Evolutionary conservation across 768 basidiomycete species (phyloP), one percentile per base, ranked within the genome.

Genomic region (Agaricus subrufescens): DNA sequence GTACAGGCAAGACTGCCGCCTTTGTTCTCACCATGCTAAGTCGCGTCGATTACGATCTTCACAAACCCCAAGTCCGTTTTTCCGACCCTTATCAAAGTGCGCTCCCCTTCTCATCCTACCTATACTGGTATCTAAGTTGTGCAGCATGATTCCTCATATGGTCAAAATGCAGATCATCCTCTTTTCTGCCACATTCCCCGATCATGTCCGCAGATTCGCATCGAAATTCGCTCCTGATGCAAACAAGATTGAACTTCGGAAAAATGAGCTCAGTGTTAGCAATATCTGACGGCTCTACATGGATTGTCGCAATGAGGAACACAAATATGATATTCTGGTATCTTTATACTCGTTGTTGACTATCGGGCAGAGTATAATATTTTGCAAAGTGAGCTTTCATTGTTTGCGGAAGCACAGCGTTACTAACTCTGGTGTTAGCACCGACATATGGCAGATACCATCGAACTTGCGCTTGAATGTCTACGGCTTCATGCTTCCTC

Each of bases 101-200:
- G 83, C 68, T 9, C 50, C 44, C 46, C 43, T 1, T 27, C 7
- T 43, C 45, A 30, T 26, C 39, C 31, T 12, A 34, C 54, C 49
- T 30, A 39, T 27, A 50, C 44, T 54, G 30, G 42, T 34, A 23
- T 12, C 4, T 30, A 15, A 31, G 25, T n/a, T 55, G 6, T 27
- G 14, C 53, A 89, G 87, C 67, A 75, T 84, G 69, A 78, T 87
- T 26, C 82, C 83, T 23, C 77, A 78, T 3, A n/a, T 29, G 54
- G 55, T 46, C 29, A 75, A 73, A 58, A 74, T 81, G 25, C 97
- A 98, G 67, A 94, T 94, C 61, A 86, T 98, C 57, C 86, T 98
- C 50, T 99, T 99, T 78, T 98, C 96, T 0, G 97, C 97, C 29
- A 99, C 97, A 4, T 99, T 98, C 81, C 91, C 94, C 23, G 93